A percentile compares a stretch with the other conserved stretches of the same genome.
phyloP scores from a whole-genome alignment of 768 basidiomycete species.

The Brasilioporus rufonigricans region DNA sequence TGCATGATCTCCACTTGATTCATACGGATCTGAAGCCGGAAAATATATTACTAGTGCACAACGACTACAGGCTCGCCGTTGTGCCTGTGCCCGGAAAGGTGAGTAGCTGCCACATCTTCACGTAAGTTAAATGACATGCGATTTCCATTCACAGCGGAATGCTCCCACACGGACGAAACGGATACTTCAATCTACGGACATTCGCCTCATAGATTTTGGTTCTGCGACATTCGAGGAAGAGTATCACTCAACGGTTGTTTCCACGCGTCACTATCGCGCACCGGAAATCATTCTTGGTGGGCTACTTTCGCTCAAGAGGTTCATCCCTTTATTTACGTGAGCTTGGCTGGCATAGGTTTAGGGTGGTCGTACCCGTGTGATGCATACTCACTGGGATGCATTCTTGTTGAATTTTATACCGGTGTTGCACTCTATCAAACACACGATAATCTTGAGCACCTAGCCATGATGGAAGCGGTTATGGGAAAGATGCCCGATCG shows the following conservation, averaged over 20 bases:
- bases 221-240: slow-evolving; percentile 97
- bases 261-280: slow-evolving; percentile 96
- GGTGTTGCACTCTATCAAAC: slow-evolving; percentile 99
- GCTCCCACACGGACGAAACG: slow-evolving; percentile 67
- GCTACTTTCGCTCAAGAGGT: slow-evolving; percentile 25
- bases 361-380: slow-evolving; percentile 99
- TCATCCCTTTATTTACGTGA: slow-evolving; percentile 17
- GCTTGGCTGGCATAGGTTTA: slow-evolving; percentile 55
- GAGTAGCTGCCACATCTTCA: slow-evolving; percentile 5
- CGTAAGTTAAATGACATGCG: slow-evolving; percentile 7
- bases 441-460: slow-evolving; percentile 97
- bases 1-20: slow-evolving; percentile 87
- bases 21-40: slow-evolving; percentile 99
- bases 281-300: slow-evolving; percentile 97
- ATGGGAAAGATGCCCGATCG: slow-evolving; percentile 97
- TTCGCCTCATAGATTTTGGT: slow-evolving; percentile 97
- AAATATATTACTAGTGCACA: slow-evolving; percentile 93
- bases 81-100: slow-evolving; percentile 70
- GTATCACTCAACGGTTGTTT: slow-evolving; percentile 97
- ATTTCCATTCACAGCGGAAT: slow-evolving; percentile 48
- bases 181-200: slow-evolving; percentile 83
- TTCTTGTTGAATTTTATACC: slow-evolving; percentile 97
- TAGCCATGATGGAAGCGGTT: slow-evolving; percentile 99
- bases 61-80: slow-evolving; percentile 63
- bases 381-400: slow-evolving; percentile 97